phyloP scores from a whole-genome alignment of 2,329 filamentous ascomycete genomes.

The Ploettnerulaceae sp. region DNA sequence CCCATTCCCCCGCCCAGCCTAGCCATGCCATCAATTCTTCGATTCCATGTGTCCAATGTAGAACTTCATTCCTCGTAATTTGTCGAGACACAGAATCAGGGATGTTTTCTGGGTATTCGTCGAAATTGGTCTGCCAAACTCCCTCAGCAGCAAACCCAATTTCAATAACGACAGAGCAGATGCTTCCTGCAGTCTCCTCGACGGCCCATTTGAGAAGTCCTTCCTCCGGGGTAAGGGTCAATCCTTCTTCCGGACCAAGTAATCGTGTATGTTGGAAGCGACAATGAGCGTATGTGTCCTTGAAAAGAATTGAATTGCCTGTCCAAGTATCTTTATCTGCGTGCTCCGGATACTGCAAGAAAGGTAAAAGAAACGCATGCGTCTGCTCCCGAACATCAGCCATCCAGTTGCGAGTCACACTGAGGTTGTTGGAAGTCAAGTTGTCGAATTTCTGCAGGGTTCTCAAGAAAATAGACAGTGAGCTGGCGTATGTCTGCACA shows the following conservation, averaged over 20 bases:
- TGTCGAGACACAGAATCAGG: background rate
- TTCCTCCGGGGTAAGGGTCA: constrained; percentile 35
- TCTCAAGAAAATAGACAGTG: constrained; percentile 34
- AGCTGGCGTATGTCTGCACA: constrained; percentile 37
- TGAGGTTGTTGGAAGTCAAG: constrained; percentile 28
- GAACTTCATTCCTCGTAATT: constrained; percentile 26
- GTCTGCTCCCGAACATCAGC: constrained; percentile 35
- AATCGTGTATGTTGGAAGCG: constrained; percentile 39
- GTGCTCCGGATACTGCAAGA: constrained; percentile 40
- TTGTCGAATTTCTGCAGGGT: constrained; percentile 23
- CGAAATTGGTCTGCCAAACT: constrained; percentile 35
- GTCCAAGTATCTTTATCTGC: constrained; percentile 30
- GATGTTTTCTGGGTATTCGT: constrained; percentile 12
- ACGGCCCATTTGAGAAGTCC: constrained; percentile 37
- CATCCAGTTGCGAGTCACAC: constrained; percentile 33
- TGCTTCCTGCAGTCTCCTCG: constrained; percentile 38
- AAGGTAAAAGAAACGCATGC: constrained; percentile 42
- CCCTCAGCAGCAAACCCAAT: constrained; percentile 41
- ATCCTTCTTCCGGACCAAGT: constrained; percentile 30
- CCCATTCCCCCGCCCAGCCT: constrained; percentile 45
- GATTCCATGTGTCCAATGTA: constrained; percentile 24
- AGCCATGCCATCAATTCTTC: constrained; percentile 46
- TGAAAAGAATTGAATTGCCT: constrained; percentile 34
- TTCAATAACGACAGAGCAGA: constrained; percentile 41
- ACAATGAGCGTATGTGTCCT: constrained; percentile 39